Evolutionary conservation across 371 early-diverging fungal genomes (phyloP).

Genomic region (Syncephalastrum contaminatum): DNA sequence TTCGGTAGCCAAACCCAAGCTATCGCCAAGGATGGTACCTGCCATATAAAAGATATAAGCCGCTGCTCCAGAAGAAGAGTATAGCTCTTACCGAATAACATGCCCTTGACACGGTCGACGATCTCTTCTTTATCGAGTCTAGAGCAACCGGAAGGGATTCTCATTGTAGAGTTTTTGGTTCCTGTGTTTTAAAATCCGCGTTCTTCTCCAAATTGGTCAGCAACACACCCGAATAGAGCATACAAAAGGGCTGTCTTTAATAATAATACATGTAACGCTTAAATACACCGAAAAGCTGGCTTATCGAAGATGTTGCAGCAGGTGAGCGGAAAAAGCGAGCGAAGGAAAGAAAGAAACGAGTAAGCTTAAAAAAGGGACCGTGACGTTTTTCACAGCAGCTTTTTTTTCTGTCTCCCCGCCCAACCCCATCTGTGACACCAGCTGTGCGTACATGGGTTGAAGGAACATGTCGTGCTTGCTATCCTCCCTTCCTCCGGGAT

Average conservation of each 20-base stretch:
- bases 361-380: neutral
- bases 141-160: conserved; percentile 50
- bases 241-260: too few relatives aligned
- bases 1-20: conserved; percentile 68
- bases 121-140: conserved; percentile 33
- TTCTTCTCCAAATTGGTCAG: too few relatives aligned
- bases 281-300: neutral
- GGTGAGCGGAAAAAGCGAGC: conserved; percentile 1
- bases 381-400: too few relatives aligned
- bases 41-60: conserved; percentile 1
- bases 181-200: neutral
- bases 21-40: conserved; percentile 72
- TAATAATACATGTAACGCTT: too few relatives aligned
- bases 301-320: too few relatives aligned
- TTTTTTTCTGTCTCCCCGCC: too few relatives aligned
- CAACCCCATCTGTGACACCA: too few relatives aligned
- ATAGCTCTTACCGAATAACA: conserved; percentile 41
- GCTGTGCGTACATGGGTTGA: too few relatives aligned
- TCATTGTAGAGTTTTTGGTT: conserved; percentile 19
- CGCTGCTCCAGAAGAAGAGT: too few relatives aligned
- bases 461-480: too few relatives aligned
- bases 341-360: conserved; percentile 6
- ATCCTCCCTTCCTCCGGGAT: too few relatives aligned
- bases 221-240: too few relatives aligned
- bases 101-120: conserved; percentile 47